These are phyloP conservation scores for Ophiognomonia clavigignenti-juglandacearum DNA, from an alignment of 2,329 filamentous ascomycete species.

Conservation along the genomic window DNA sequence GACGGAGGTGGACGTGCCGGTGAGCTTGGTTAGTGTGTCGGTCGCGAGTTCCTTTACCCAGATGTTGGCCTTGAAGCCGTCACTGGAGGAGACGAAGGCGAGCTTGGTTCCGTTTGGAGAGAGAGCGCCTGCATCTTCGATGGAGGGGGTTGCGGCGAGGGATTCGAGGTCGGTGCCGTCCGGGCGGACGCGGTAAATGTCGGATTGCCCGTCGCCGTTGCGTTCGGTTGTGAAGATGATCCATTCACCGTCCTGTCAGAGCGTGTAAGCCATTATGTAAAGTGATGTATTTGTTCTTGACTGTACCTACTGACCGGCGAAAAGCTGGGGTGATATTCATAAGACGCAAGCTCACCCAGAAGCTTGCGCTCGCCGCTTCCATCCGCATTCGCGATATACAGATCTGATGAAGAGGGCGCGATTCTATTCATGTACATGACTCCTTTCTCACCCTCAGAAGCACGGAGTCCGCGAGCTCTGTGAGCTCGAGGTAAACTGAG, in stretches of 20 bases:
- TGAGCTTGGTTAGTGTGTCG: constrained; percentile 28
- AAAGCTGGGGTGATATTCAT: constrained; percentile 34
- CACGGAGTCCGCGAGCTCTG: neutral
- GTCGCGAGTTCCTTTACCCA: constrained; percentile 33
- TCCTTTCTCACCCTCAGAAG: neutral
- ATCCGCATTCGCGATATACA: constrained; percentile 30
- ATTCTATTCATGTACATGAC: constrained; percentile 20
- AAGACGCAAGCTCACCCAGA: constrained; percentile 23
- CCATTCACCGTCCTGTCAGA: constrained; percentile 30
- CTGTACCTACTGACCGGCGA: constrained; percentile 19
- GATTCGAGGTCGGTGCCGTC: constrained; percentile 31
- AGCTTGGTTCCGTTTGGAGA: constrained; percentile 31
- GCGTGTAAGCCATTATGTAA: neutral
- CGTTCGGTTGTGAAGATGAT: constrained; percentile 36
- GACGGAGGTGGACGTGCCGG: constrained; percentile 25
- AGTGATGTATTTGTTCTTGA: neutral
- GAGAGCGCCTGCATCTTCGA: constrained; percentile 31
- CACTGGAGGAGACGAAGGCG: constrained; percentile 34
- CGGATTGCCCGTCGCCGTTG: constrained; percentile 35
- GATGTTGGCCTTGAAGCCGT: constrained; percentile 32
- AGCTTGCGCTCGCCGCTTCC: constrained; percentile 32
- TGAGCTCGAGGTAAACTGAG: no score
- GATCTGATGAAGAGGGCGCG: constrained; percentile 13
- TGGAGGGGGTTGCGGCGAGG: constrained; percentile 27
- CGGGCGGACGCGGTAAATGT: constrained; percentile 32